Evolutionary conservation across 140 eudicot genomes (phyloP), one percentile per base, ranked within the genome.

Genomic region (Senecio squalidus): DNA sequence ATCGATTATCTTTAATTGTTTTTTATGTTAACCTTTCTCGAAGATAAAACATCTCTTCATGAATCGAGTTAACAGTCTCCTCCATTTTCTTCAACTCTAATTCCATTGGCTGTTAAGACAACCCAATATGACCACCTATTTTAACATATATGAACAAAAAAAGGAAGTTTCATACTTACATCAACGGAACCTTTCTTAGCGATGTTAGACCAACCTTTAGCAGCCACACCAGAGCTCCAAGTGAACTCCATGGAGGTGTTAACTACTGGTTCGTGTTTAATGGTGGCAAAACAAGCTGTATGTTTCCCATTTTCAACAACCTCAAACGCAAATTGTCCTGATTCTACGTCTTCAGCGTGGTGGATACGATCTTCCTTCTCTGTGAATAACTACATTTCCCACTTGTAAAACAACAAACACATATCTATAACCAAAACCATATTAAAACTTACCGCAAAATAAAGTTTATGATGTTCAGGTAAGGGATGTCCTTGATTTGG

Each of bases 121-220:
- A 33, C 7, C 14, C 18, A 51, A 68, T 17, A 39, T 4, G 30
- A 15, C 16, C 5, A 1, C 7, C 40, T 2, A 17, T 36, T 16
- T 14, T 43, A 27, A 43, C 44, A 15, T 50, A 15, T 4, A 23
- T 30, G 43, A 36, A 15, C 10, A 36, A 15, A 36, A 10, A 13
- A 36, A 15, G 43, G 15, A 11, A n/a, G n/a, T n/a, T n/a, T n/a
- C n/a, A n/a, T 26, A 28, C 81, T 74, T 70, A 86, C 94, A 40
- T 87, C 94, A 33, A 87, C 72, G 1, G 86, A 80, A 38, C 85
- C 88, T 67, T 87, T 87, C 56, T 83, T 87, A 52, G 85, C 94
- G 22, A 83, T 82, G 25, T 45, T 74, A 23, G 76, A 48, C 96
- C 89, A 87, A 60, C 76, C 84, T 76, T 76, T 78, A 10, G 94